These are phyloP conservation scores for Mariannaea sp. DNA, from an alignment of 2,329 filamentous ascomycete species.

Conservation along the genomic window DNA sequence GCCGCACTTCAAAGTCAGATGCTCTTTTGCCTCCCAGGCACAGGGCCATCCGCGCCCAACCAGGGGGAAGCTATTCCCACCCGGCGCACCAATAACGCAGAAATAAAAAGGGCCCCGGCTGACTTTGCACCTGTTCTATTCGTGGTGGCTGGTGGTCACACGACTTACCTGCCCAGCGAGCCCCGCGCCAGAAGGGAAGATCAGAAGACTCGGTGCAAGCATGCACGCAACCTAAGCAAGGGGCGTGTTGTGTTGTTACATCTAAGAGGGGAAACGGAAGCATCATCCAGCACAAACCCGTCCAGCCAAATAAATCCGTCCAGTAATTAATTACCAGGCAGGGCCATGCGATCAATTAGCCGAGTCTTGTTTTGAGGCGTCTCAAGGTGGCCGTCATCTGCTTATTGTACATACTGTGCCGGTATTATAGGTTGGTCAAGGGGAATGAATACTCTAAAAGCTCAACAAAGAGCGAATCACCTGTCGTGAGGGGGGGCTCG, in stretches of 20 bases:
- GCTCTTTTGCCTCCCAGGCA: constrained; percentile 30
- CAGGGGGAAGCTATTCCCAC: constrained; percentile 17
- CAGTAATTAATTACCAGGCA: not conserved
- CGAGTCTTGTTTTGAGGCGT: not conserved
- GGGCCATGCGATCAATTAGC: not conserved
- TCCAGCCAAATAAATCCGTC: no score
- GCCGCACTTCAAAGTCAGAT: constrained; percentile 29
- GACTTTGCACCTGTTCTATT: constrained; percentile 19
- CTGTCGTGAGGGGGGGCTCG: not conserved
- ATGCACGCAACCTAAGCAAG: no score
- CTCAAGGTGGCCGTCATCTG: not conserved
- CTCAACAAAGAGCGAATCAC: not conserved
- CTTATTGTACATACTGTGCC: no score
- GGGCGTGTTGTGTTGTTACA: constrained; percentile 7
- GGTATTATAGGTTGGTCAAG: not conserved
- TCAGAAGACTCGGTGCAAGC: constrained; percentile 34
- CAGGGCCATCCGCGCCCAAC: constrained; percentile 20
- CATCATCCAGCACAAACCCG: constrained; percentile 3
- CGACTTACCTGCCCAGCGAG: constrained; percentile 26
- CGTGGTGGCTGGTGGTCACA: constrained; percentile 32
- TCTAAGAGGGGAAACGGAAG: constrained; percentile 12
- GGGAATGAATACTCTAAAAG: not conserved
- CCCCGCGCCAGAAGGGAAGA: constrained; percentile 29
- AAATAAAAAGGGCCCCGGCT: constrained; percentile 24
- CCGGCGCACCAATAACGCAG: constrained; percentile 9